Evolutionary conservation across 176 grass and related monocot species (phyloP), one percentile per base, ranked within the genome.

Genomic region (Lolium perenne): DNA sequence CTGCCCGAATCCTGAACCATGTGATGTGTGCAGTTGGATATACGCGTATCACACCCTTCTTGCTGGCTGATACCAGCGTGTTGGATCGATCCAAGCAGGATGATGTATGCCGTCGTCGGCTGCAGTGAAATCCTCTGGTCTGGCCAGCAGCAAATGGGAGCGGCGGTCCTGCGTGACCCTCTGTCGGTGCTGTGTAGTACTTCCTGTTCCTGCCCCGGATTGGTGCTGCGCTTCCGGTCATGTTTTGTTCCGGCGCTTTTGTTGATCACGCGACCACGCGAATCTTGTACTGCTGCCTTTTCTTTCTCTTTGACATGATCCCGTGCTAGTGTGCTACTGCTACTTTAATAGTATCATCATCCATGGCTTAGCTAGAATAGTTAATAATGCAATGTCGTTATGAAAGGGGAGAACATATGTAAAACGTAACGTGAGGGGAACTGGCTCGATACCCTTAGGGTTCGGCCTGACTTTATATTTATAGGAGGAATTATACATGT

Each of bases 181-280:
- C 63, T 17, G 63, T 66, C 63, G 63, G 63, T 66, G 63, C 63
- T 35, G 62, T 65, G 63, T 66, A 35, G n/a, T n/a, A n/a, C 23
- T 26, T 26, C 48, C 48, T 53, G 6, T 35, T 16, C 49, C 49
- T 55, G 74, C 26, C 25, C 49, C 8, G 1, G 49, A 53, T 35
- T 35, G 23, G 25, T 32, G 25, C 74, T 38, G n/a, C n/a, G 46
- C 12, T 49, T 22, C 45, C 11, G 45, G 71, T 15, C 45, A 50
- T 49, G 71, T 14, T 25, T n/a, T n/a, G 38, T 72, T 38, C 65
- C 1, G 32, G 65, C 65, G 18, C 65, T 68, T 18, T 38, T 68
- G 65, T 18, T 35, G 12, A 65, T 65, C 13, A 66, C 63, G 63
- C 66, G 15, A 41, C 16, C 66, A 40, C 0, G 66, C 66, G 66